These are phyloP conservation scores for Fusarium longipes DNA, from an alignment of 2,329 filamentous ascomycete genomes.

Conservation along the genomic window DNA sequence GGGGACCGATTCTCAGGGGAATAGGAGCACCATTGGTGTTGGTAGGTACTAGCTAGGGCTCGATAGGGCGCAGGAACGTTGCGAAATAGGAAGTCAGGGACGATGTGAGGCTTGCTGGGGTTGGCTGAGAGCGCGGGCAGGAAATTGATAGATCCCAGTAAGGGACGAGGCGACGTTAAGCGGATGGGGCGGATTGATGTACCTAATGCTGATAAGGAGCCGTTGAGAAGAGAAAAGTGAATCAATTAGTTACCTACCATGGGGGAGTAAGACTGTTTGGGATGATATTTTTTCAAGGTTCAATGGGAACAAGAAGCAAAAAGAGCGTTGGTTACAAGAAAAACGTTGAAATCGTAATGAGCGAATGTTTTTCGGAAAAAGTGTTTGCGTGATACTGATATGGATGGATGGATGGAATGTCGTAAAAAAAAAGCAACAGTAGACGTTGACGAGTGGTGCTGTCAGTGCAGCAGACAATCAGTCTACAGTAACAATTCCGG, in stretches of 20 bases:
- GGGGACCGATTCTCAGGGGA: conserved; percentile 31
- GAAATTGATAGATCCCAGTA: conserved; percentile 41
- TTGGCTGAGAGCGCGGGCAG: conserved; percentile 6
- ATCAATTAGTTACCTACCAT: conserved; percentile 25
- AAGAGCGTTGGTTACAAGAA: conserved; percentile 5
- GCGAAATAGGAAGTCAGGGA: conserved; percentile 30
- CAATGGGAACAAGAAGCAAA: conserved; percentile 5
- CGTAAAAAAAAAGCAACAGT: conserved; percentile 28
- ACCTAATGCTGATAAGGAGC: conserved; percentile 35
- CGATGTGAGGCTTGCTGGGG: conserved; percentile 33
- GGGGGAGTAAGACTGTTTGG: conserved; percentile 19
- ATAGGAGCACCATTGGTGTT: conserved; percentile 36
- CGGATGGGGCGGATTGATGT: conserved; percentile 21
- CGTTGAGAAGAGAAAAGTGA: conserved; percentile 25
- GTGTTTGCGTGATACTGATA: conserved; percentile 23
- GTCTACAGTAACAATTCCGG: background rate
- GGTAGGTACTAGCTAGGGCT: background rate
- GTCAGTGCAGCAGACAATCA: conserved; percentile 21
- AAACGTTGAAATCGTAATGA: conserved; percentile 20
- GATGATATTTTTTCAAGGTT: conserved; percentile 1
- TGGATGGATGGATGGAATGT: conserved; percentile 13
- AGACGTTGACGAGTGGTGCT: conserved; percentile 5
- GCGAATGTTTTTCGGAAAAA: conserved; percentile 28
- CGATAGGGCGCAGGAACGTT: conserved; percentile 24
- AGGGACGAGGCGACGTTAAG: conserved; percentile 43